phyloP scores from a whole-genome alignment of 345 rosid species.

The Arabidopsis thaliana region TAIR10.1 NC_003076.8:21808001-21808500 shows the following conservation, averaged over 20 bases:
- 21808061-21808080: conserved; percentile 47
- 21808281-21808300: conserved; percentile 69
- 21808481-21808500: conserved; percentile 76
- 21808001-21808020: neutral
- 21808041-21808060: conserved; percentile 17
- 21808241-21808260: conserved; percentile 66
- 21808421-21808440: conserved; percentile 88
- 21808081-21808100: conserved; percentile 77
- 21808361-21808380: conserved; percentile 62
- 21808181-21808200: conserved; percentile 92
- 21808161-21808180: conserved; percentile 59
- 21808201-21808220: conserved; percentile 81
- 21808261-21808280: conserved; percentile 63
- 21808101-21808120: conserved; percentile 54
- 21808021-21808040: conserved; percentile 23
- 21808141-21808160: conserved; percentile 67
- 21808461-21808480: conserved; percentile 71
- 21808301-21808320: conserved; percentile 66
- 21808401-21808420: conserved; percentile 60
- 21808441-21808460: conserved; percentile 68
- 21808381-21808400: conserved; percentile 82
- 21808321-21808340: conserved; percentile 64
- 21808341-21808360: conserved; percentile 80
- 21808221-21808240: conserved; percentile 57
- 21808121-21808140: conserved; percentile 56